These are phyloP conservation scores for Pichia scutulata DNA, from an alignment of 805 yeast species.

Conservation along the genomic window DNA sequence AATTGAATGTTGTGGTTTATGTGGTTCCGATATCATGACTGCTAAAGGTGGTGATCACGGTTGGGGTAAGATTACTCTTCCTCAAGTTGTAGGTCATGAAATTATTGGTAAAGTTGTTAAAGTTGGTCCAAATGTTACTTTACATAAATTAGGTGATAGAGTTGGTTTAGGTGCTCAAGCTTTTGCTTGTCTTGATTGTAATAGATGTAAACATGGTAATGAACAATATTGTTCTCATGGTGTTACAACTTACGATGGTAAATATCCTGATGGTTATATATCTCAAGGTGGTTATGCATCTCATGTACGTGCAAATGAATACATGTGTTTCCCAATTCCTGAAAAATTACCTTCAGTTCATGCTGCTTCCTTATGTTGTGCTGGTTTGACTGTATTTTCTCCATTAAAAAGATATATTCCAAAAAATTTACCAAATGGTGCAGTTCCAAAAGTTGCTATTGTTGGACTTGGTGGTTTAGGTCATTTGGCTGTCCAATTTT, in stretches of 20 bases:
- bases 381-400: constrained; percentile 43
- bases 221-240: constrained; percentile 39
- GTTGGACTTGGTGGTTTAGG: constrained; percentile 43
- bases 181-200: constrained; percentile 31
- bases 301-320: constrained; percentile 40
- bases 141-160: constrained; percentile 36
- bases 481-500: constrained; percentile 38
- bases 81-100: constrained; percentile 47
- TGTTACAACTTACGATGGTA: constrained; percentile 36
- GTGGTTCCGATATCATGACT: constrained; percentile 57
- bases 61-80: constrained; percentile 37
- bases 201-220: constrained; percentile 31
- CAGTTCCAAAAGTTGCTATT: constrained; percentile 32
- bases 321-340: constrained; percentile 39
- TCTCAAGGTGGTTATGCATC: constrained; percentile 41
- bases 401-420: constrained; percentile 37
- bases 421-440: constrained; percentile 22
- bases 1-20: constrained; percentile 56
- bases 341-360: constrained; percentile 32
- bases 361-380: constrained; percentile 46
- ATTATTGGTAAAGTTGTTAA: constrained; percentile 35
- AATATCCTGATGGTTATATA: constrained; percentile 30
- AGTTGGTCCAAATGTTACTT: constrained; percentile 30
- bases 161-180: constrained; percentile 41
- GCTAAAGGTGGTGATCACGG: constrained; percentile 37